Percentiles rank a stretch among this genome's conserved stretches.
Evolutionary conservation across 108 stramenopile species (phyloP).

Genomic region (Skeletonema tropicum): DNA sequence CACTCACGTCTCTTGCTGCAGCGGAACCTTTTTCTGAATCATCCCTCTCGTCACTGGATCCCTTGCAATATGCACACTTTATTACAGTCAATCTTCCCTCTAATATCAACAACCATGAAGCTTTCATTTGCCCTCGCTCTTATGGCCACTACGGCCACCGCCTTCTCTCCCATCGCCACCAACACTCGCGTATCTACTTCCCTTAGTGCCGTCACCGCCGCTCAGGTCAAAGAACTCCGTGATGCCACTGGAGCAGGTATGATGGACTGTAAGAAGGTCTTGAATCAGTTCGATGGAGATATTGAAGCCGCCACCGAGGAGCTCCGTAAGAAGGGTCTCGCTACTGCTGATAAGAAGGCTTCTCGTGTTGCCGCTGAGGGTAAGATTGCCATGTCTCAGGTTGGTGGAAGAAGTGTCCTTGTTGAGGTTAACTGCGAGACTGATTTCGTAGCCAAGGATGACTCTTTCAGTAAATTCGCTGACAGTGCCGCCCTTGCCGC

Average conservation of each 20-base stretch:
- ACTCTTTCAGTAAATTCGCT: conserved; percentile 67
- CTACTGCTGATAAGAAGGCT: conserved; percentile 87
- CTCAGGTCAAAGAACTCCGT: conserved; percentile 76
- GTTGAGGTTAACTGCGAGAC: conserved; percentile 92
- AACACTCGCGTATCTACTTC: conserved; percentile 23
- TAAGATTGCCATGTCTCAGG: conserved; percentile 61
- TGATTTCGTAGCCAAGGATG: conserved; percentile 83
- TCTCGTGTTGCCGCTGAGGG: conserved; percentile 80
- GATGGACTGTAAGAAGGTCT: conserved; percentile 91
- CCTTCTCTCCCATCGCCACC: conserved; percentile 41
- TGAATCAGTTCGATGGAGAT: conserved; percentile 78
- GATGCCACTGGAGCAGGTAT: conserved; percentile 81
- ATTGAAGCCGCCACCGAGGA: conserved; percentile 73
- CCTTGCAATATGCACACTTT: too few species aligned
- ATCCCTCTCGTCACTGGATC: neutral
- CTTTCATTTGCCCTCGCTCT: conserved; percentile 44
- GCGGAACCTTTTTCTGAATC: neutral
- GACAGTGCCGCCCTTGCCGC: conserved; percentile 65
- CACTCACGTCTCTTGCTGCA: too few species aligned
- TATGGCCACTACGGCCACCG: conserved; percentile 44
- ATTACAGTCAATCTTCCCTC: neutral
- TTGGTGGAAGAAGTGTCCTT: conserved; percentile 69
- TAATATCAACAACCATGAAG: conserved; percentile 32
- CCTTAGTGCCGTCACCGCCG: conserved; percentile 47
- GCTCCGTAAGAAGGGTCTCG: conserved; percentile 79